Conservation (phyloP, 106 monocot genomes). For the Hemerocallis citrina region DNA sequence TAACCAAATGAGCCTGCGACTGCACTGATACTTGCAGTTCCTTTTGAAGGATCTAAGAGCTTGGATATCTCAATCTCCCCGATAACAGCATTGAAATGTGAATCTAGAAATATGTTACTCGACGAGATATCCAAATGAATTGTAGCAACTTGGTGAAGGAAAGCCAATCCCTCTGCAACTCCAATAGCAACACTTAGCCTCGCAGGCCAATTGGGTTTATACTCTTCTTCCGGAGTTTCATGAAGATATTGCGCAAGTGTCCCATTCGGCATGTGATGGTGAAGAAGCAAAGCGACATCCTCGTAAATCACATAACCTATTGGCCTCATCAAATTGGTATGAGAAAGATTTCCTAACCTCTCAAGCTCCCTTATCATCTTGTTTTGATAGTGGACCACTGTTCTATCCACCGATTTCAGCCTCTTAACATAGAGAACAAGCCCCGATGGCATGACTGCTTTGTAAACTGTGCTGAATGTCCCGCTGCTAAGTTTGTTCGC, state of each 20-base stretch:
- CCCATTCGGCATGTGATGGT: constrained; percentile 63
- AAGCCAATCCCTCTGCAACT: constrained; percentile 72
- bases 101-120: constrained; percentile 56
- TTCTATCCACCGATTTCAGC: constrained; percentile 69
- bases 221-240: constrained; percentile 1
- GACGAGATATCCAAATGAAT: constrained; percentile 86
- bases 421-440: constrained; percentile 55
- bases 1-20: constrained; percentile 94
- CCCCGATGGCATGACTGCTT: constrained; percentile 78
- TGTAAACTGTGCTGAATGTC: constrained; percentile 65
- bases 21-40: constrained; percentile 85
- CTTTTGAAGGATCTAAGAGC: constrained; percentile 86
- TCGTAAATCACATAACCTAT: constrained; percentile 87
- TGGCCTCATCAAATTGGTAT: constrained; percentile 60
- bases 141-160: constrained; percentile 61
- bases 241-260: constrained; percentile 59
- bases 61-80: constrained; percentile 87
- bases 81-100: constrained; percentile 53
- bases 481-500: constrained; percentile 47
- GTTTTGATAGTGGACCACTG: constrained; percentile 49
- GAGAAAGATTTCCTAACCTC: constrained; percentile 50
- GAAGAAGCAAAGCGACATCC: constrained; percentile 72
- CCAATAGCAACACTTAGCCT: constrained; percentile 49
- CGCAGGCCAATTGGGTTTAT: constrained; percentile 51
- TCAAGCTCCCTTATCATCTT: constrained; percentile 87